Evolutionary conservation across 139 green algal genomes (phyloP).

Genomic region (Tetratostichococcus sp.): DNA sequence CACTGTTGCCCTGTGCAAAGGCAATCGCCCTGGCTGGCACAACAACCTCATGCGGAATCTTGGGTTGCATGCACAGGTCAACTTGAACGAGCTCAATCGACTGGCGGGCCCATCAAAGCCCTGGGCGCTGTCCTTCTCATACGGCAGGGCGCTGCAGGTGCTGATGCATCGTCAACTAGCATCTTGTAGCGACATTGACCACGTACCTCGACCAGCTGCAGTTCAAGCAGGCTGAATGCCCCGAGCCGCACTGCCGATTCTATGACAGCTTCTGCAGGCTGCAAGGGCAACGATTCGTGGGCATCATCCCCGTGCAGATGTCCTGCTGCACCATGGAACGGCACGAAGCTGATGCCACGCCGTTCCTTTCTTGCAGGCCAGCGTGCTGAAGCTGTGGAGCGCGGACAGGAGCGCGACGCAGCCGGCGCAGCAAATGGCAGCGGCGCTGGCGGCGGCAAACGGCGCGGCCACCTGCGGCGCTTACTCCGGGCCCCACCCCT

Average conservation of each 20-base stretch:
- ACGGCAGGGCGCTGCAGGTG: constrained; percentile 85
- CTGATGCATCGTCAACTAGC: background rate
- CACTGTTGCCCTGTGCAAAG: too few relatives aligned
- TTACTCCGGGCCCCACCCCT: constrained; percentile 54
- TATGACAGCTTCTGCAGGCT: background rate
- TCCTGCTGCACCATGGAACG: background rate
- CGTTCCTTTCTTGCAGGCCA: constrained; percentile 45
- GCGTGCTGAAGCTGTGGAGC: constrained; percentile 51
- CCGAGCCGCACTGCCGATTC: too few relatives aligned
- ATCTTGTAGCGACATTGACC: background rate
- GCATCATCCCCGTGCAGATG: too few relatives aligned
- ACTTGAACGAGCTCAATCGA: constrained; percentile 69
- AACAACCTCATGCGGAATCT: too few relatives aligned
- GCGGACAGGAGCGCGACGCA: constrained; percentile 16
- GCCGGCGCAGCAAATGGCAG: constrained; percentile 36
- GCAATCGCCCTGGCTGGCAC: too few relatives aligned
- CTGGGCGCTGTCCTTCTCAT: constrained; percentile 93
- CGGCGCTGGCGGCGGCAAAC: constrained; percentile 57
- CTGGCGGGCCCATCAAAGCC: constrained; percentile 43
- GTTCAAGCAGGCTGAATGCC: too few relatives aligned
- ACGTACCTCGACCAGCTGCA: too few relatives aligned
- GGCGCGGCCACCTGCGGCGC: constrained; percentile 34
- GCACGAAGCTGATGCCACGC: too few relatives aligned
- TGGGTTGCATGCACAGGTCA: too few relatives aligned
- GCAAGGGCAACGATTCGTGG: too few relatives aligned